These are phyloP conservation scores for Wakefieldia striispora DNA, from an alignment of 768 basidiomycete genomes.

Conservation along the genomic window DNA sequence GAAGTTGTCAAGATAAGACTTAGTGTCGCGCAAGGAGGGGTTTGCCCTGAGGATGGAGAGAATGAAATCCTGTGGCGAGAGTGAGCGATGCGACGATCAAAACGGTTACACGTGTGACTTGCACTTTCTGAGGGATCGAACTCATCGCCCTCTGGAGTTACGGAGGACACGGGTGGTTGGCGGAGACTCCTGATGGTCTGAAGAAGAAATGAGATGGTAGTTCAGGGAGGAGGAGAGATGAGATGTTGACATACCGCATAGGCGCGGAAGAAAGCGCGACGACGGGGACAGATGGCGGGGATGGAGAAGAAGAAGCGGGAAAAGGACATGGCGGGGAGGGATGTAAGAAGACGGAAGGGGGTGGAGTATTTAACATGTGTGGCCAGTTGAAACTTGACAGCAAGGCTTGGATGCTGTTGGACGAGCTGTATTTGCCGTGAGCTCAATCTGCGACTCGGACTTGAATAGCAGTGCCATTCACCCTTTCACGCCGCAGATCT, in stretches of 20 bases:
- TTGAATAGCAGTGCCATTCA: constrained; percentile 20
- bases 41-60: constrained; percentile 90
- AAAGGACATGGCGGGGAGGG: constrained; percentile 24
- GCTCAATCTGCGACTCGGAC: constrained; percentile 27
- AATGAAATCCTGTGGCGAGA: constrained; percentile 78
- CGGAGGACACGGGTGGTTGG: constrained; percentile 3
- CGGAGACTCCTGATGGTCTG: constrained; percentile 34
- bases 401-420: constrained; percentile 8
- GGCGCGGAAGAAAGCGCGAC: constrained; percentile 45
- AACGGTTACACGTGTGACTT: constrained; percentile 13
- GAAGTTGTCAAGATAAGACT: constrained; percentile 90
- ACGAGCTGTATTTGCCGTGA: constrained; percentile 29
- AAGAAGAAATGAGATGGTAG: constrained; percentile 22
- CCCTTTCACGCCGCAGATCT: not conserved
- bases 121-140: constrained; percentile 49
- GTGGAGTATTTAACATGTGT: constrained; percentile 23
- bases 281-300: constrained; percentile 33
- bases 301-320: constrained; percentile 20
- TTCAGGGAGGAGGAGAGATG: not conserved
- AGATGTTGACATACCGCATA: constrained; percentile 47
- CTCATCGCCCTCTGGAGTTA: constrained; percentile 23
- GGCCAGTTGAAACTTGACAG: constrained; percentile 11
- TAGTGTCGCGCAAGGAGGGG: constrained; percentile 88
- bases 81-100: constrained; percentile 9
- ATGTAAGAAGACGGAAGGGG: not conserved